These are phyloP conservation scores for Gossypium ekmanianum DNA, from an alignment of 345 rosid species.

Conservation along the genomic window DNA sequence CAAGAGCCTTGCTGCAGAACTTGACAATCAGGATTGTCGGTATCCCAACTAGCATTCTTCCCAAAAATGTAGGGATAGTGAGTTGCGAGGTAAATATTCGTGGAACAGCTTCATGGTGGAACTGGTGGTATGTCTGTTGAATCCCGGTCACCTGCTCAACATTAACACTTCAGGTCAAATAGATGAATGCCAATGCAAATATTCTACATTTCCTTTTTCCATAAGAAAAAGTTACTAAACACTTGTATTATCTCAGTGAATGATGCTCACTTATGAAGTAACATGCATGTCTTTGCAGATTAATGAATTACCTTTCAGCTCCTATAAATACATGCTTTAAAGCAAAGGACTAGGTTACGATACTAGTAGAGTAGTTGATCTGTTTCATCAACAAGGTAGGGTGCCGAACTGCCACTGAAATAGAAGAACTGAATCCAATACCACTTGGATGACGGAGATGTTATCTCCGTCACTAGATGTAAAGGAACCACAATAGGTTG, in stretches of 20 bases:
- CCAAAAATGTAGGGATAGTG: conserved; percentile 34
- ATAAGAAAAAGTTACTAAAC: neutral
- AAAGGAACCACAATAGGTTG: neutral
- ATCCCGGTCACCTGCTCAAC: conserved; percentile 65
- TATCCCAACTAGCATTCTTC: conserved; percentile 74
- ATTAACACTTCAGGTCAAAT: conserved; percentile 7
- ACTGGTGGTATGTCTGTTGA: conserved; percentile 81
- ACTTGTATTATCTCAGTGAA: neutral
- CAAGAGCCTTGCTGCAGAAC: conserved; percentile 88
- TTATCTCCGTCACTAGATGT: neutral
- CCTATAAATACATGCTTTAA: neutral
- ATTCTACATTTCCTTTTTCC: neutral
- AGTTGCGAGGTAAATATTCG: conserved; percentile 56
- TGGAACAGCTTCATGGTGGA: conserved; percentile 81
- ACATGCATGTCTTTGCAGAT: neutral
- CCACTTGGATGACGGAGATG: neutral
- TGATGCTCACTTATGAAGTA: neutral
- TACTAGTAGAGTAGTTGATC: neutral
- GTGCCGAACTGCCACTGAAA: neutral
- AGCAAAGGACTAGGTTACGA: neutral
- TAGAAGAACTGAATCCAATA: neutral
- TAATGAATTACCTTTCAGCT: neutral
- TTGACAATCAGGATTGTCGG: conserved; percentile 83
- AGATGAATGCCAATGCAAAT: neutral
- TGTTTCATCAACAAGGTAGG: neutral